phyloP scores from a whole-genome alignment of 345 rosid species.

The Leavenworthia alabamica region DNA sequence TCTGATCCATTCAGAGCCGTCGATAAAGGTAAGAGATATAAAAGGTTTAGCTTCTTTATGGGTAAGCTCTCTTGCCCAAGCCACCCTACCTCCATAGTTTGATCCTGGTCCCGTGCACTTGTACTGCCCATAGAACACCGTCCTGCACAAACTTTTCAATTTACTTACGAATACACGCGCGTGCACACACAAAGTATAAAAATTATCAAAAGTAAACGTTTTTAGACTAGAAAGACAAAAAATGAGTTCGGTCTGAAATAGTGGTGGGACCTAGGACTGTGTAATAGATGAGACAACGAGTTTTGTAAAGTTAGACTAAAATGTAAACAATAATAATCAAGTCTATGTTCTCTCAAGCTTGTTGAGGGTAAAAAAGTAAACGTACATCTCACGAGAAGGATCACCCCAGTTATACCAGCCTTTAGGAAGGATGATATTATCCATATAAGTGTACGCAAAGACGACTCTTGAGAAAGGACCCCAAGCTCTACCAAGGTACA shows the following conservation, averaged over 20 bases:
- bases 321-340: too few species aligned
- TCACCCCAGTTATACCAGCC: conserved; percentile 99
- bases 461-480: conserved; percentile 95
- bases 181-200: background rate
- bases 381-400: conserved; percentile 78
- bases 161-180: conserved; percentile 19
- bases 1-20: conserved; percentile 86
- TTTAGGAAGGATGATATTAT: conserved; percentile 79
- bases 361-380: conserved; percentile 1
- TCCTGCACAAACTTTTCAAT: conserved; percentile 50
- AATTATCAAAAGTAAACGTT: background rate
- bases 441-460: conserved; percentile 96
- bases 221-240: too few species aligned
- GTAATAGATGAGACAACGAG: too few species aligned
- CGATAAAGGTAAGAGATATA: conserved; percentile 65
- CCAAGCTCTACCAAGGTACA: conserved; percentile 94
- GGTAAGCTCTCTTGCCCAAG: conserved; percentile 87
- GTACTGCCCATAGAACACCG: conserved; percentile 94
- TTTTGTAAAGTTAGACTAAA: too few species aligned
- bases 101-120: conserved; percentile 92
- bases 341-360: background rate
- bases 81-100: conserved; percentile 69
- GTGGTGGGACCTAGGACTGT: conserved; percentile 27
- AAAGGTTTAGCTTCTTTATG: conserved; percentile 91
- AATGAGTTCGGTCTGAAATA: conserved; percentile 12